A percentile compares a stretch with the other conserved stretches of the same genome.
Evolutionary conservation across 805 yeast genomes (phyloP).

Genomic region (Monosporozyma servazzii): DNA sequence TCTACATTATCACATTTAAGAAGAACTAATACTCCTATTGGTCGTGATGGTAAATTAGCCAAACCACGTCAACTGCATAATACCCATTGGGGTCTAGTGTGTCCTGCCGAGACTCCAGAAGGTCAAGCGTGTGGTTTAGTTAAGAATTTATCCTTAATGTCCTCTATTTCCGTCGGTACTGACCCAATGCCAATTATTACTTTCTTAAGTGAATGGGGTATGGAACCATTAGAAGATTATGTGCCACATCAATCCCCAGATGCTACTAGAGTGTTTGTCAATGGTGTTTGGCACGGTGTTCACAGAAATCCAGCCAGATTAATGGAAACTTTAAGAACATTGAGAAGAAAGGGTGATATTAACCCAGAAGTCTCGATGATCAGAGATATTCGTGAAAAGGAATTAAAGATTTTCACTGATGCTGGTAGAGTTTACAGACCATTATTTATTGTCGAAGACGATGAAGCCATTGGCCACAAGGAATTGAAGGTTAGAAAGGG

Average conservation of each 20-base stretch:
- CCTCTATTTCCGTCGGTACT: conserved; percentile 95
- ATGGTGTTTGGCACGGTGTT: conserved; percentile 99
- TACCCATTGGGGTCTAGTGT: conserved; percentile 99
- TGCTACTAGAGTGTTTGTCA: conserved; percentile 89
- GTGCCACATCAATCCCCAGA: conserved; percentile 86
- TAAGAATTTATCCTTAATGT: conserved; percentile 90
- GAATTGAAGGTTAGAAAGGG: conserved; percentile 79
- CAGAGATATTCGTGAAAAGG: conserved; percentile 94
- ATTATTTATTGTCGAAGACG: conserved; percentile 84
- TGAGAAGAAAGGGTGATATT: conserved; percentile 92
- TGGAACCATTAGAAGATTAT: conserved; percentile 94
- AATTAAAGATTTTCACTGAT: conserved; percentile 91
- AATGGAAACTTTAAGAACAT: conserved; percentile 79
- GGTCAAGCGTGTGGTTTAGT: conserved; percentile 99
- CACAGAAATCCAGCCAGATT: conserved; percentile 93
- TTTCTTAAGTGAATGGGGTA: conserved; percentile 97
- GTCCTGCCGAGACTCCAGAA: conserved; percentile 99
- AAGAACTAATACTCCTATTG: conserved; percentile 98
- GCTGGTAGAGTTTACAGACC: conserved; percentile 99
- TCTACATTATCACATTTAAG: conserved; percentile 98
- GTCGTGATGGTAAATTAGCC: conserved; percentile 97
- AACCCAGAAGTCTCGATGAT: conserved; percentile 94
- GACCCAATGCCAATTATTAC: conserved; percentile 92
- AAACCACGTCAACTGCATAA: conserved; percentile 98
- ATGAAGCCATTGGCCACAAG: conserved; percentile 50